Evolutionary conservation across 768 basidiomycete genomes (phyloP), one percentile per base, ranked within the genome.

Genomic region (Nidularia pulvinata): DNA sequence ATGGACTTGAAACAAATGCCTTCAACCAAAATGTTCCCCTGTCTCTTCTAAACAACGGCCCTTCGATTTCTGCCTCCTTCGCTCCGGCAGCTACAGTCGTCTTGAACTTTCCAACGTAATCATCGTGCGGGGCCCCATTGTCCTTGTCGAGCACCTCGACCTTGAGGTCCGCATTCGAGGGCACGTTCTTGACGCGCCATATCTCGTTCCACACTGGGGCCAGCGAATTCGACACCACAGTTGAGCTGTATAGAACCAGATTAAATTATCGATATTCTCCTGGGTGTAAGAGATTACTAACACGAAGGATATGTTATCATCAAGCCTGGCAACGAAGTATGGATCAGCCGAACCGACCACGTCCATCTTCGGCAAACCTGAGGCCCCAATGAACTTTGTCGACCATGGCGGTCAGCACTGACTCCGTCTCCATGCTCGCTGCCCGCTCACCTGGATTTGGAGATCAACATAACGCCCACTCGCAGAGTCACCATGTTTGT

Each of bases 171-270:
- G 88, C 88, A n/a, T 71, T 77, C 4, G 63, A 65, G 0, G 90
- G 89, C 11, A 91, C 89, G 61, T 88, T 90, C 69, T 84, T 87
- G 56, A 91, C 69, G 34, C 72, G 69, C 90, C 90, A 91, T 7
- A 74, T 56, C 62, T 90, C 89, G 60, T 92, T 86, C 89, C 89
- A 91, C 16, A 88, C 84, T 0, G 90, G 90, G 0, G 70, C 59
- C 16, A 84, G 65, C 6, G 83, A 84, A 46, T 81, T 72, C 10
- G 67, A 51, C 58, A 86, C 76, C 7, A 91, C 85, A 0, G 84
- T 81, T 0, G 90, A 91, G 42, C 90, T 91, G 56, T 16, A 34
- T 52, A 19, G 6, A 54, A 25, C 1, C 49, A 46, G n/a, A 39
- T 9, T 45, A 36, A 25, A 55, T 48, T 7, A 46, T n/a, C n/a